These are phyloP conservation scores for Penicillium desertorum DNA, from an alignment of 495 filamentous ascomycete species.

Conservation along the genomic window DNA sequence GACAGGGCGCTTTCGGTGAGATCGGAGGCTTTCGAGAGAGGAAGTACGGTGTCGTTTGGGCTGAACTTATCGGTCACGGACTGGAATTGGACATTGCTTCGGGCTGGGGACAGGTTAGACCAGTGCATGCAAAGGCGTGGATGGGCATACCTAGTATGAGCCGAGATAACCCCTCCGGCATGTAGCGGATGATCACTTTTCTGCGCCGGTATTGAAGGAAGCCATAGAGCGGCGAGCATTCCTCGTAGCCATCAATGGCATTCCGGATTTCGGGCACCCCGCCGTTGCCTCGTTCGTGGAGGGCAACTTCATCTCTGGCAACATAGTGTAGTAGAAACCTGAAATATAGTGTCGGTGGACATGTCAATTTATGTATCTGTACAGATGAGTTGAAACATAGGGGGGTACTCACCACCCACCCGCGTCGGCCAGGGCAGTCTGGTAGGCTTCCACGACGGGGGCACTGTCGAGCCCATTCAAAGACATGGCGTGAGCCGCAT, in stretches of 20 bases:
- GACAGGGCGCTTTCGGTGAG: conserved; percentile 85
- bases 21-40: conserved; percentile 69
- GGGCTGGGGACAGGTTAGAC: conserved; percentile 56
- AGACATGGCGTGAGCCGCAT: conserved; percentile 71
- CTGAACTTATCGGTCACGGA: conserved; percentile 81
- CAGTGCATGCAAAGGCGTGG: background rate
- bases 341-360: conserved; percentile 15
- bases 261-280: conserved; percentile 83
- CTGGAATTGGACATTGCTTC: conserved; percentile 91
- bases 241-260: conserved; percentile 72
- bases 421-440: conserved; percentile 72
- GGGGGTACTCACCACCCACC: conserved; percentile 83
- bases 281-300: conserved; percentile 74
- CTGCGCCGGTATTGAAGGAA: conserved; percentile 86
- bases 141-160: conserved; percentile 75
- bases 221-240: conserved; percentile 85
- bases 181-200: conserved; percentile 88
- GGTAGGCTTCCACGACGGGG: conserved; percentile 80
- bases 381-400: conserved; percentile 10
- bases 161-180: conserved; percentile 86
- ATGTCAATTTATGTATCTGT: background rate
- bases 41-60: conserved; percentile 81
- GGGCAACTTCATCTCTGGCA: conserved; percentile 81
- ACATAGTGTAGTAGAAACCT: conserved; percentile 96
- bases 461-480: conserved; percentile 92